Evolutionary conservation across 1,284 basidiomycete species (phyloP).

Genomic region (Stygiomarasmius scandens): DNA sequence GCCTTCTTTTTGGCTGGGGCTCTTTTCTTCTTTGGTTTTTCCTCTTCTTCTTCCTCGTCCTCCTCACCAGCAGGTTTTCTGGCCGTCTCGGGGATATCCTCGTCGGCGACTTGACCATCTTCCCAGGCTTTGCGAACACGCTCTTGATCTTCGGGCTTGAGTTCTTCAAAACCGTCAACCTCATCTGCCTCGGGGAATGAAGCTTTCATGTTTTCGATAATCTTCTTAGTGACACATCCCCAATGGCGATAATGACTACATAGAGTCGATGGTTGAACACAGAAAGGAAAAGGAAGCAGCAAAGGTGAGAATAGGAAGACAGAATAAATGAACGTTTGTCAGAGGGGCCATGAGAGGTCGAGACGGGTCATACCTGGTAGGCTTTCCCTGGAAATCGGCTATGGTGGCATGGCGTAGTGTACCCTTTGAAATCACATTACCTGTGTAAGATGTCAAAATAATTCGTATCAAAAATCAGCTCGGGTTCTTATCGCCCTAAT

Average conservation of each 20-base stretch:
- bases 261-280: background rate
- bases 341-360: conserved; percentile 1
- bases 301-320: background rate
- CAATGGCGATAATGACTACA: conserved; percentile 78
- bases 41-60: conserved; percentile 46
- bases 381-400: conserved; percentile 75
- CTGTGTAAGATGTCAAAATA: conserved; percentile 36
- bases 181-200: conserved; percentile 61
- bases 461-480: conserved; percentile 14
- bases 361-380: conserved; percentile 61
- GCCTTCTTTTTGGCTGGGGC: conserved; percentile 42
- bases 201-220: conserved; percentile 76
- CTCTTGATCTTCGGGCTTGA: conserved; percentile 65
- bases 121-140: conserved; percentile 72
- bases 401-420: conserved; percentile 74
- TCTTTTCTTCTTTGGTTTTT: conserved; percentile 41
- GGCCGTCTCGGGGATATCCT: conserved; percentile 77
- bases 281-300: background rate
- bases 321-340: background rate
- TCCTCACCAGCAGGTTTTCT: conserved; percentile 55
- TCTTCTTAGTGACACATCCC: conserved; percentile 75
- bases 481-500: no score
- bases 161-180: conserved; percentile 73
- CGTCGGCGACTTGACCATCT: conserved; percentile 74
- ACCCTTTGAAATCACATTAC: conserved; percentile 75